A percentile compares a stretch with the other conserved stretches of the same genome.
These are phyloP conservation scores for Cryptomeria japonica DNA, from an alignment of 75 land plant genomes.

Conservation along the genomic window DNA sequence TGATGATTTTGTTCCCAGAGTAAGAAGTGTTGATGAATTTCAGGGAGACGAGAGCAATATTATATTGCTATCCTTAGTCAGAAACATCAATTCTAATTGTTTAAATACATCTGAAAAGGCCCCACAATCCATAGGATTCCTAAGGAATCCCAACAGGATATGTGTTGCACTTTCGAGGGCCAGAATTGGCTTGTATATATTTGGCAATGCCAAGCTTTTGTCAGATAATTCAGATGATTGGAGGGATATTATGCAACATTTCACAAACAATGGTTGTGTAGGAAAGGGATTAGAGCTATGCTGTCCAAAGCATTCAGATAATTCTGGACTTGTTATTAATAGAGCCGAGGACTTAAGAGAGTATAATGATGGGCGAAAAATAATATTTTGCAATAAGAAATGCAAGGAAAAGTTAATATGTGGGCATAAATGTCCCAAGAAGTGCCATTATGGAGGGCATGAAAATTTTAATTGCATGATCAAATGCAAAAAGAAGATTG, in stretches of 20 bases:
- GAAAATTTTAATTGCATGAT: conserved; percentile 18
- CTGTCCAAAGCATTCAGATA: conserved; percentile 25
- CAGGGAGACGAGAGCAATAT: conserved; percentile 30
- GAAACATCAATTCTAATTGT: conserved; percentile 14
- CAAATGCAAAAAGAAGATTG: conserved; percentile 5
- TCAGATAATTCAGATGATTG: conserved; percentile 15
- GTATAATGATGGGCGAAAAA: neutral
- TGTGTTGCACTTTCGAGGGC: conserved; percentile 39
- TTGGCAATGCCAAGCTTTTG: conserved; percentile 29
- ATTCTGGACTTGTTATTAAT: conserved; percentile 12
- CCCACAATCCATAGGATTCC: conserved; percentile 18
- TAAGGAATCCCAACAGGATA: conserved; percentile 19
- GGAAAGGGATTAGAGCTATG: conserved; percentile 10
- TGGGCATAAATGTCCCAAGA: conserved; percentile 29
- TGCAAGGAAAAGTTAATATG: conserved; percentile 28
- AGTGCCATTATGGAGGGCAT: conserved; percentile 30
- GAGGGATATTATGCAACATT: conserved; percentile 11
- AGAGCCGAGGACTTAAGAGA: conserved; percentile 13
- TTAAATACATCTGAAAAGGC: neutral
- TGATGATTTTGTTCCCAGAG: neutral
- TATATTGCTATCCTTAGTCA: conserved; percentile 23
- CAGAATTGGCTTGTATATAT: conserved; percentile 30
- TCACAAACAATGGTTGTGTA: neutral
- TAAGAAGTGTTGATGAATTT: conserved; percentile 30
- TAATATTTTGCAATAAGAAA: conserved; percentile 13